Evolutionary conservation across 2,329 filamentous ascomycete species (phyloP), one percentile per base, ranked within the genome.

Genomic region (Bipolaris gigantea): DNA sequence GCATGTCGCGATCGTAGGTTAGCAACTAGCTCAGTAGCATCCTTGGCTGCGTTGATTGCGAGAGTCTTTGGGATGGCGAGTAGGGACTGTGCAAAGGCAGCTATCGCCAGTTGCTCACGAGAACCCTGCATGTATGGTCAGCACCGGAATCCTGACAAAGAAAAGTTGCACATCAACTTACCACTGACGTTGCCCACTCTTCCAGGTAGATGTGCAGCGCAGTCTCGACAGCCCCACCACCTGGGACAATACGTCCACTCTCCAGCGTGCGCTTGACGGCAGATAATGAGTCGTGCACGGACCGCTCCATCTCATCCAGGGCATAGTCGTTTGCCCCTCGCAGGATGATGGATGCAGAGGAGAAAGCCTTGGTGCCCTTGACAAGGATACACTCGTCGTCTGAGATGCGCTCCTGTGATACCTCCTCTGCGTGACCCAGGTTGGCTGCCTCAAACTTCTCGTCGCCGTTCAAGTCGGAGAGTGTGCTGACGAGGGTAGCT

Each of bases 251-350:
- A 77, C 90, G 92, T 69, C 94, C 94, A 71, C 91, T 96, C 80
- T 99, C 94, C 7, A 99, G 83, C 3, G 94, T 97, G 66, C 94
- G 87, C 86, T 99, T 99, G 61, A 99, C 92, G 42, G 94, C 94
- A 64, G 90, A 97, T 42, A 99, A 83, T 13, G 93, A 96, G 77
- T 99, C 94, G 79, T 99, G 94, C 16, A 99, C 87, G 1, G 94
- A 97, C 62, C 94, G 89, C 83, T 99, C 94, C 93, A 97, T 99
- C 83, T 99, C 94, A 71, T 99, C 94, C 27, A 99, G 85, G 57
- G 91, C 90, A 79, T 89, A 97, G 76, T 99, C 94, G 77, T 99
- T 97, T 65, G 94, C 84, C 41, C 94, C 94, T 55, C 94, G 90
- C 49, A 99, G 89, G 65, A 99, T 95, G 76, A 97, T 92, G 16